Percentiles rank a stretch among this genome's conserved stretches.
These are phyloP conservation scores for Yarrowia porcina DNA, from an alignment of 805 yeast species.

Conservation along the genomic window DNA sequence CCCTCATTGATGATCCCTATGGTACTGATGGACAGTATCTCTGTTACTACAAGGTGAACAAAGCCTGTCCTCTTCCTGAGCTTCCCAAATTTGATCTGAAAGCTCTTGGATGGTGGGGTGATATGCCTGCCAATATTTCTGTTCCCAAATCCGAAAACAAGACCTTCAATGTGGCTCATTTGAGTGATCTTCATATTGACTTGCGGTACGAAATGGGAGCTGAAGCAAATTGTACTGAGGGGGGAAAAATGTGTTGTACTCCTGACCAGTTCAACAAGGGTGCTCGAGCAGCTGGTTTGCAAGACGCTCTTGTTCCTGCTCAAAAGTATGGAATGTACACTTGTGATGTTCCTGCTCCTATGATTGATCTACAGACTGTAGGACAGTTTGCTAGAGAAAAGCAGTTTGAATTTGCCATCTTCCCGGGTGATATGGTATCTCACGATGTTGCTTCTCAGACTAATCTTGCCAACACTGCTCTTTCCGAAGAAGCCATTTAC, in stretches of 20 bases:
- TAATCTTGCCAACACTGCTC: conserved; percentile 47
- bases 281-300: not conserved
- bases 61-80: conserved; percentile 46
- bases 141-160: conserved; percentile 33
- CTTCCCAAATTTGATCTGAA: conserved; percentile 50
- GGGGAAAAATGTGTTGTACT: conserved; percentile 55
- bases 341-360: conserved; percentile 64
- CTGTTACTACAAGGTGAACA: conserved; percentile 51
- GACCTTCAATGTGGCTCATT: conserved; percentile 59
- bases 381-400: conserved; percentile 39
- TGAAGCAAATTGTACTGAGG: conserved; percentile 45
- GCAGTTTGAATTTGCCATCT: conserved; percentile 57
- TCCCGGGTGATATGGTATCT: conserved; percentile 74
- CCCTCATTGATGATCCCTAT: conserved; percentile 48
- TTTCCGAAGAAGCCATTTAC: conserved; percentile 52
- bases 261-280: conserved; percentile 19
- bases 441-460: conserved; percentile 50
- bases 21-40: conserved; percentile 58
- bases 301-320: conserved; percentile 48
- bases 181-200: conserved; percentile 64
- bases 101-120: conserved; percentile 43
- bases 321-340: conserved; percentile 57
- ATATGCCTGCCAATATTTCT: conserved; percentile 38
- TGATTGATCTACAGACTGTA: conserved; percentile 54
- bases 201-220: conserved; percentile 47